Base-by-base conservation (phyloP, 1,284 basidiomycete species). In the Gomphus sp. region DNA sequence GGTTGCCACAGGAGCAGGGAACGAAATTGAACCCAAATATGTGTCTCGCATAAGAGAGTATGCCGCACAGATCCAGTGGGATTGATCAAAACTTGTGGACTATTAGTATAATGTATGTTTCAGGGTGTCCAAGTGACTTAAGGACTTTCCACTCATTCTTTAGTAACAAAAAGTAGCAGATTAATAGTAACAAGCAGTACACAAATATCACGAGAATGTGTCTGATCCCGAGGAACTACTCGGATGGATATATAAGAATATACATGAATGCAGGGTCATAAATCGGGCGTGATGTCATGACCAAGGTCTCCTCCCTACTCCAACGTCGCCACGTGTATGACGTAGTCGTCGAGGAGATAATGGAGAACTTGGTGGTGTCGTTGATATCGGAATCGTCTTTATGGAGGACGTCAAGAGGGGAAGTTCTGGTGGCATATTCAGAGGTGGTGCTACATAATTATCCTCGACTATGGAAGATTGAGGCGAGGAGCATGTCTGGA, bases 31-130 rank as follows among this genome's bases (percentile, higher is more conserved):
- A 64, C 86, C 95, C 61, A 76, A 73, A 58, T 87, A 87, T 64
- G 87, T 92, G 56, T 94, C 91, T 0, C 75, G 84, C 60, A 96
- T 99, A 60, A 76, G 78, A 54, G 81, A 90, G 64, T 95, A 94
- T 67, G 80, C 85, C 25, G 73, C 74, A 62, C 81, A 76, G 70
- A 87, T 97, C 67, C 73, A 80, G 47, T 97, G 93, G 94, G 88
- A 91, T 71, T 80, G 64, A 71, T 14, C 47, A 43, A 43, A 43
- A 43, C 5, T 43, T 43, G 12, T 12, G 16, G 8, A n/a, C n/a
- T 43, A 43, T 31, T 31, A 31, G 3, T 31, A 31, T 3, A 31
- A 22, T 22, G 28, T 31, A 31, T 31, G 28, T 31, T 31, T 31
- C 28, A 31, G 39, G 16, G 12, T 41, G 39, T 16, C 39, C 12